Evolutionary conservation across 2,329 filamentous ascomycete species (phyloP).

Genomic region (Teratosphaeria nubilosa): DNA sequence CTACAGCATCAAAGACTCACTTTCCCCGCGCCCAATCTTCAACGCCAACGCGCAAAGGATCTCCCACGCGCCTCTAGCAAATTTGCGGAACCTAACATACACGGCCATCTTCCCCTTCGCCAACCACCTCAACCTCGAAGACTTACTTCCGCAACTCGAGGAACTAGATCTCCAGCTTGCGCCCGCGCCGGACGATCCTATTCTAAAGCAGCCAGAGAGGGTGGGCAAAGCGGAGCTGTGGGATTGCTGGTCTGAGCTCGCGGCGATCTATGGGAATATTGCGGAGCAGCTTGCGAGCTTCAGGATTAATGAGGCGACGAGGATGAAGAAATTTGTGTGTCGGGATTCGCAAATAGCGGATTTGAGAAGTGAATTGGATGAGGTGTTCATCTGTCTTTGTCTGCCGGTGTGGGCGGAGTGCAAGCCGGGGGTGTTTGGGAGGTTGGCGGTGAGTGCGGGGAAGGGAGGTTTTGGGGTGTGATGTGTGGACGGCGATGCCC

Average conservation of each 20-base stretch:
- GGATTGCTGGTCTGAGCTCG: constrained; percentile 29
- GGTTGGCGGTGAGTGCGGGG: constrained; percentile 6
- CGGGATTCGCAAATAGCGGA: constrained; percentile 13
- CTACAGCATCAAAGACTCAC: constrained; percentile 18
- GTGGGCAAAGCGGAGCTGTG: constrained; percentile 33
- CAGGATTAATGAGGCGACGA: not conserved
- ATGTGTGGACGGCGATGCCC: too few species aligned
- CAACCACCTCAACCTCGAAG: constrained; percentile 17
- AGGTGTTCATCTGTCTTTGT: constrained; percentile 16
- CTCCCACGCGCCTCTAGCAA: constrained; percentile 1
- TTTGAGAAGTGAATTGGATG: constrained; percentile 17
- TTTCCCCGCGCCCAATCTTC: constrained; percentile 7
- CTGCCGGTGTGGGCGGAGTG: constrained; percentile 21
- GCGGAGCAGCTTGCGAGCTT: constrained; percentile 5
- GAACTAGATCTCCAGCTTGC: constrained; percentile 32
- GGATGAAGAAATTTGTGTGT: constrained; percentile 17
- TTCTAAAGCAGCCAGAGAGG: constrained; percentile 28
- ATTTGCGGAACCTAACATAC: constrained; percentile 16
- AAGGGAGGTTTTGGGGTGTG: not conserved
- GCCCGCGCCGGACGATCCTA: constrained; percentile 29
- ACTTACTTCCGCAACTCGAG: constrained; percentile 15
- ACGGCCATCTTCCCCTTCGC: constrained; percentile 26
- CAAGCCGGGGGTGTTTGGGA: constrained; percentile 14
- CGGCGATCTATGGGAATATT: constrained; percentile 13
- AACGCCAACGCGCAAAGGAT: constrained; percentile 1